These are phyloP conservation scores for Lentinula lateritia DNA, from an alignment of 768 basidiomycete species.

Conservation along the genomic window DNA sequence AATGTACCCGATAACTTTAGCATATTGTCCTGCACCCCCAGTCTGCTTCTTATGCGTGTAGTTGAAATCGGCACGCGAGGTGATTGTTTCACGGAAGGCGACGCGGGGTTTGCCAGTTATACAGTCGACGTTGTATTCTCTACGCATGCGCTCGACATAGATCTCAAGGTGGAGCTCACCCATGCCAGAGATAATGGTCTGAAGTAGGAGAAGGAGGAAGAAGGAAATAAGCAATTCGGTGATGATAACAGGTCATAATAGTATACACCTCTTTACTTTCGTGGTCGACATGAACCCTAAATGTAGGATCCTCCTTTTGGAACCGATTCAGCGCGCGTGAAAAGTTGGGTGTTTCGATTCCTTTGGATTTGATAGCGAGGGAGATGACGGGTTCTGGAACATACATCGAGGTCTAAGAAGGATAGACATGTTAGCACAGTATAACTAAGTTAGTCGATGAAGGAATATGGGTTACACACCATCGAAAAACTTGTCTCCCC, in stretches of 20 bases:
- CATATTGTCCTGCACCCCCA: constrained; percentile 96
- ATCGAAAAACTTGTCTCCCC: constrained; percentile 86
- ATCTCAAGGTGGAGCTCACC: constrained; percentile 98
- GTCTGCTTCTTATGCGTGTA: constrained; percentile 99
- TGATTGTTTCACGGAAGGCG: constrained; percentile 94
- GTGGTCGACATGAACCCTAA: constrained; percentile 91
- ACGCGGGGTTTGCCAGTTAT: constrained; percentile 94
- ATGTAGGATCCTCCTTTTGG: constrained; percentile 98
- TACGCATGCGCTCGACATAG: constrained; percentile 97
- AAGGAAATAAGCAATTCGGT: background rate
- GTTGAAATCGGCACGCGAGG: constrained; percentile 72
- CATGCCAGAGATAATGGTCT: constrained; percentile 99
- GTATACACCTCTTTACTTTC: constrained; percentile 84
- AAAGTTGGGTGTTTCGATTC: constrained; percentile 93
- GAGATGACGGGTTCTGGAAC: constrained; percentile 99
- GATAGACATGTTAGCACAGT: background rate
- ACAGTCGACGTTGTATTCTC: constrained; percentile 94
- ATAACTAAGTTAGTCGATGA: background rate
- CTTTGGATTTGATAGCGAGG: constrained; percentile 85
- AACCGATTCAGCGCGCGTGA: constrained; percentile 95
- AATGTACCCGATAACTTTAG: constrained; percentile 83
- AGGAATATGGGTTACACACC: constrained; percentile 42
- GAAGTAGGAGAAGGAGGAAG: background rate
- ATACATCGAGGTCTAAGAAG: constrained; percentile 86
- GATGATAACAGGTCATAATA: background rate